These are phyloP conservation scores for Crassisporium funariophilum DNA, from an alignment of 768 basidiomycete species.

Conservation along the genomic window DNA sequence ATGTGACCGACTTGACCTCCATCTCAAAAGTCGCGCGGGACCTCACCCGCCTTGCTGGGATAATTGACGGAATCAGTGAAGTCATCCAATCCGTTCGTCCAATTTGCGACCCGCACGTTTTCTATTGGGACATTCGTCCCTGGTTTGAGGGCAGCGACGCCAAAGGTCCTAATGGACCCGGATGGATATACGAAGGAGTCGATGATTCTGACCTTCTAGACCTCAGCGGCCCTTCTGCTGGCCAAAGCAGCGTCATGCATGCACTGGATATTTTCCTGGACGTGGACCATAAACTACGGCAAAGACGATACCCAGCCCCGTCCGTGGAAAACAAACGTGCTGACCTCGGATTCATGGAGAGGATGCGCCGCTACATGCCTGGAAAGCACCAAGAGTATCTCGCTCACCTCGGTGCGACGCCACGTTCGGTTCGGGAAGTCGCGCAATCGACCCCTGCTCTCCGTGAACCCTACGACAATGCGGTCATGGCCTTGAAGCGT, in stretches of 20 bases:
- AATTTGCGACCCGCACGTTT: constrained; percentile 79
- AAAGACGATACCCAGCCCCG: constrained; percentile 67
- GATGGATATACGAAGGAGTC: constrained; percentile 83
- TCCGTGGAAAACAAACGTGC: constrained; percentile 65
- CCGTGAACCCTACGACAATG: constrained; percentile 77
- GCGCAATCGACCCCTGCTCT: constrained; percentile 59
- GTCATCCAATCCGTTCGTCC: constrained; percentile 71
- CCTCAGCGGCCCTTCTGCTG: constrained; percentile 88
- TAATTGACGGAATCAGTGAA: constrained; percentile 75
- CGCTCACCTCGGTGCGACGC: constrained; percentile 57
- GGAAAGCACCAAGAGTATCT: constrained; percentile 88
- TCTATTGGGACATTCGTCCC: constrained; percentile 88
- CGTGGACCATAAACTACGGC: constrained; percentile 82
- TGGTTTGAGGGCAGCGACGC: constrained; percentile 89
- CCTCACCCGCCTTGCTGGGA: constrained; percentile 62
- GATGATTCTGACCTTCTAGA: constrained; percentile 58
- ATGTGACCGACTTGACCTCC: constrained; percentile 60
- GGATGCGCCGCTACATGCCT: constrained; percentile 96
- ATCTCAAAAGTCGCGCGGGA: constrained; percentile 72
- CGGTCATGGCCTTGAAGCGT: constrained; percentile 75
- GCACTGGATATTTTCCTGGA: constrained; percentile 85
- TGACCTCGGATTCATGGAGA: constrained; percentile 83
- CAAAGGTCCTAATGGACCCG: constrained; percentile 48
- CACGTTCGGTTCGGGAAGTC: constrained; percentile 63
- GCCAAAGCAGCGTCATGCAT: constrained; percentile 91